A percentile compares a stretch with the other conserved stretches of the same genome.
Conservation (phyloP, 345 rosid genomes). For the Populus pruinosa region DNA sequence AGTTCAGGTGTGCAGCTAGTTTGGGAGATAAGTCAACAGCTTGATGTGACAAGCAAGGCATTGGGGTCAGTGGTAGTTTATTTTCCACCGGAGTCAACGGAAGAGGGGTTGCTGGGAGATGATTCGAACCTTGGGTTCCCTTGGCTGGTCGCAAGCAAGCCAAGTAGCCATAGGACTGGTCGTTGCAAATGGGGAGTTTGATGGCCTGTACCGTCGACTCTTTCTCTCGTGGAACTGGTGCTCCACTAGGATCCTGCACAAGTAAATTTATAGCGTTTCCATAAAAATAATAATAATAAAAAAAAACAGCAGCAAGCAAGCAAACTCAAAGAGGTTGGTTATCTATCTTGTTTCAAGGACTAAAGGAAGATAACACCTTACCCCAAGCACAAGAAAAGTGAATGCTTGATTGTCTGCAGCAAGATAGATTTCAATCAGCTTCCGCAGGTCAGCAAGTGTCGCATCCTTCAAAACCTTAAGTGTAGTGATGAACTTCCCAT, state of each 20-base stretch:
- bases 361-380: constrained; percentile 13
- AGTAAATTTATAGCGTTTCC: not conserved
- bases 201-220: constrained; percentile 45
- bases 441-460: constrained; percentile 62
- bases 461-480: constrained; percentile 54
- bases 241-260: constrained; percentile 57
- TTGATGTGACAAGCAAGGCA: constrained; percentile 27
- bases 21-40: constrained; percentile 44
- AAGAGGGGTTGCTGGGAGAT: constrained; percentile 38
- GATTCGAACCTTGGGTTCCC: constrained; percentile 26
- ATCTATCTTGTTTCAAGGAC: not conserved
- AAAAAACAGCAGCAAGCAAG: not conserved
- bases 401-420: constrained; percentile 53
- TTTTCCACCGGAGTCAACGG: constrained; percentile 61
- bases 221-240: constrained; percentile 49
- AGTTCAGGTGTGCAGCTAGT: constrained; percentile 41
- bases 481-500: constrained; percentile 50
- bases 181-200: constrained; percentile 50
- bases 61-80: constrained; percentile 43
- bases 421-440: constrained; percentile 66
- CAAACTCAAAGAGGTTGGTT: not conserved
- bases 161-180: constrained; percentile 35
- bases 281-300: not conserved
- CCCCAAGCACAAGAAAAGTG: constrained; percentile 57
- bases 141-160: constrained; percentile 51